Conservation (phyloP, 2,329 filamentous ascomycete genomes). For the Chaetomiaceae sp. region DNA sequence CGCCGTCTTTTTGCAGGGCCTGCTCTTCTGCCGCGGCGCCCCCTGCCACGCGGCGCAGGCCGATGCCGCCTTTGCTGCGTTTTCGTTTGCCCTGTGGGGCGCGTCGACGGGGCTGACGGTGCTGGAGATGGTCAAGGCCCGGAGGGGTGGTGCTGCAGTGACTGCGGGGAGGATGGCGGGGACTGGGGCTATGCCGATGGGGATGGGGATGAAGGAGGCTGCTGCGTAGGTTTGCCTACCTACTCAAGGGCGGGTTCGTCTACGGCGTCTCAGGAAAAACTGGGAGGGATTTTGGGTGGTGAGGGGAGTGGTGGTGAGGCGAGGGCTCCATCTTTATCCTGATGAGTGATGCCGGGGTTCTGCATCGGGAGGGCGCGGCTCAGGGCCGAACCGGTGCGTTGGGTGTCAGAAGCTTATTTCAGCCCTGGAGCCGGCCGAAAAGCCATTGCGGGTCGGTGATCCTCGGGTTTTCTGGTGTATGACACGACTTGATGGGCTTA, state of each 20-base stretch:
- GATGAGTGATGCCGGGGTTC: neutral
- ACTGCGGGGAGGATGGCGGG: constrained; percentile 23
- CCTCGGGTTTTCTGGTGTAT: neutral
- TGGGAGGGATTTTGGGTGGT: neutral
- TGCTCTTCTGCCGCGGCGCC: constrained; percentile 53
- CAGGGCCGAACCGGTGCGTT: neutral
- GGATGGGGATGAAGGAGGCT: constrained; percentile 9
- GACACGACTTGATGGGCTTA: neutral
- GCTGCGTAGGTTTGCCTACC: neutral
- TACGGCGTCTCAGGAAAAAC: too few species aligned
- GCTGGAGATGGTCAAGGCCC: constrained; percentile 44
- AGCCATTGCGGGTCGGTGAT: neutral
- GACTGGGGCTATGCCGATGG: neutral
- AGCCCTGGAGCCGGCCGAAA: neutral
- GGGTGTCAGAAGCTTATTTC: constrained; percentile 1
- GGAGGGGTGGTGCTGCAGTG: constrained; percentile 35
- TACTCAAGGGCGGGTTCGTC: too few species aligned
- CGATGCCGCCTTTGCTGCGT: constrained; percentile 50
- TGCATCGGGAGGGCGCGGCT: neutral
- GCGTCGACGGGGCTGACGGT: constrained; percentile 43
- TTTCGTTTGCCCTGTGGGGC: constrained; percentile 52
- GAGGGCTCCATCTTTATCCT: neutral
- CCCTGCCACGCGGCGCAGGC: constrained; percentile 54
- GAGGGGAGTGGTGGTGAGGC: neutral
- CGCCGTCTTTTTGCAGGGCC: constrained; percentile 50